These are phyloP conservation scores for Paraurostyla sp. DNA, from an alignment of 73 alveolate species.

Conservation along the genomic window DNA sequence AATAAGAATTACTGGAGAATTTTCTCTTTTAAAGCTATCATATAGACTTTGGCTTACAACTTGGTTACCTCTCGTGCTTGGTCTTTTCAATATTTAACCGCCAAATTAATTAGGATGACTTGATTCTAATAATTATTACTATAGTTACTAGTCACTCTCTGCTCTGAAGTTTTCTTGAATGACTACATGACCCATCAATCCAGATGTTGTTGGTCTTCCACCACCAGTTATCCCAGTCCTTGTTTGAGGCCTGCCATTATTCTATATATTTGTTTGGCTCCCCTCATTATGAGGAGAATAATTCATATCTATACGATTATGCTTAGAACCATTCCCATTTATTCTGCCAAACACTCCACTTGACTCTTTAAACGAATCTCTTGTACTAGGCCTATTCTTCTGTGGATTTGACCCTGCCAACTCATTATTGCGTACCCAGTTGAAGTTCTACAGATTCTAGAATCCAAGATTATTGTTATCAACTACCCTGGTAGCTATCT, in stretches of 20 bases:
- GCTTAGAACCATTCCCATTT: slow-evolving; percentile 13
- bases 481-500: slow-evolving; percentile 2
- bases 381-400: slow-evolving; percentile 41
- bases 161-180: slow-evolving; percentile 39
- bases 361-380: slow-evolving; percentile 26
- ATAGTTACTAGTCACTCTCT: not conserved
- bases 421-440: slow-evolving; percentile 38
- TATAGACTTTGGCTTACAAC: slow-evolving; percentile 1
- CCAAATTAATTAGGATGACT: not conserved
- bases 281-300: slow-evolving; percentile 42
- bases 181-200: slow-evolving; percentile 18
- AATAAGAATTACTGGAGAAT: not conserved
- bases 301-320: slow-evolving; percentile 9
- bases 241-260: slow-evolving; percentile 29
- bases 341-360: slow-evolving; percentile 20
- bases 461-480: slow-evolving; percentile 25
- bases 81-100: slow-evolving; percentile 16
- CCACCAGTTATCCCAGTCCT: slow-evolving; percentile 53
- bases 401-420: not conserved
- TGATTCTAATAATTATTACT: not conserved
- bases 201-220: slow-evolving; percentile 37
- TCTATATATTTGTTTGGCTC: not conserved
- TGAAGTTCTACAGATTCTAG: slow-evolving; percentile 27
- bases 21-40: slow-evolving; percentile 49
- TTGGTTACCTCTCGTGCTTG: slow-evolving; percentile 29